These are phyloP conservation scores for Kodamaea arcana DNA, from an alignment of 1,139 yeast species.

Conservation along the genomic window DNA sequence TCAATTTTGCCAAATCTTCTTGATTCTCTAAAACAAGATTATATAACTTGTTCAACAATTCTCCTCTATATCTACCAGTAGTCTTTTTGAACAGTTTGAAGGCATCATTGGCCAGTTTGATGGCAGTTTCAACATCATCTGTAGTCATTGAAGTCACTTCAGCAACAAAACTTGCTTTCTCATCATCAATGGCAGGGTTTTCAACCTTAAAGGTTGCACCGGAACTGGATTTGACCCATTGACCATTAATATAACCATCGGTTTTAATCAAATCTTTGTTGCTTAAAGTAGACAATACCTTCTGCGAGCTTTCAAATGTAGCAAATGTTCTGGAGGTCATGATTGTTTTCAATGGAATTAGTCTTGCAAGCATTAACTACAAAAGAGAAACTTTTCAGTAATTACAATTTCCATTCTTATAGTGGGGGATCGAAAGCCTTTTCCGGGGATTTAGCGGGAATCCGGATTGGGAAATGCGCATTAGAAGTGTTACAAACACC, in stretches of 20 bases:
- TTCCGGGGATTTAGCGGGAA: too few species aligned
- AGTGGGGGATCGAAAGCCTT: too few species aligned
- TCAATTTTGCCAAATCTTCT: slow-evolving; percentile 27
- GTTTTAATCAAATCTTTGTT: slow-evolving; percentile 34
- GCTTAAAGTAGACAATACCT: slow-evolving; percentile 19
- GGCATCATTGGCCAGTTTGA: slow-evolving; percentile 33
- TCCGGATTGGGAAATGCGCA: not conserved
- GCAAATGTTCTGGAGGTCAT: slow-evolving; percentile 7
- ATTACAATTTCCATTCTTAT: too few species aligned
- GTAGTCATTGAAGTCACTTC: slow-evolving; percentile 34
- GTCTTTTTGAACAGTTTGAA: slow-evolving; percentile 35
- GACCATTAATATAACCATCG: slow-evolving; percentile 41
- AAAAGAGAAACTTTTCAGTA: too few species aligned
- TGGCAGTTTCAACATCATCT: slow-evolving; percentile 36
- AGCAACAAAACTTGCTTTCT: slow-evolving; percentile 27
- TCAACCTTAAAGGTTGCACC: slow-evolving; percentile 33
- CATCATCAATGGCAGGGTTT: slow-evolving; percentile 41
- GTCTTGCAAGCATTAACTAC: not conserved
- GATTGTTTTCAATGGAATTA: not conserved
- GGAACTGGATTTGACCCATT: slow-evolving; percentile 30
- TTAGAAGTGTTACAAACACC: too few species aligned
- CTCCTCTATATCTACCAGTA: slow-evolving; percentile 37
- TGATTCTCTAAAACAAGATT: slow-evolving; percentile 22
- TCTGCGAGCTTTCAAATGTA: slow-evolving; percentile 8
- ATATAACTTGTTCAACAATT: slow-evolving; percentile 30